A percentile compares a stretch with the other conserved stretches of the same genome.
phyloP scores from a whole-genome alignment of 2,329 filamentous ascomycete species.

The Beauveria rudraprayagi region DNA sequence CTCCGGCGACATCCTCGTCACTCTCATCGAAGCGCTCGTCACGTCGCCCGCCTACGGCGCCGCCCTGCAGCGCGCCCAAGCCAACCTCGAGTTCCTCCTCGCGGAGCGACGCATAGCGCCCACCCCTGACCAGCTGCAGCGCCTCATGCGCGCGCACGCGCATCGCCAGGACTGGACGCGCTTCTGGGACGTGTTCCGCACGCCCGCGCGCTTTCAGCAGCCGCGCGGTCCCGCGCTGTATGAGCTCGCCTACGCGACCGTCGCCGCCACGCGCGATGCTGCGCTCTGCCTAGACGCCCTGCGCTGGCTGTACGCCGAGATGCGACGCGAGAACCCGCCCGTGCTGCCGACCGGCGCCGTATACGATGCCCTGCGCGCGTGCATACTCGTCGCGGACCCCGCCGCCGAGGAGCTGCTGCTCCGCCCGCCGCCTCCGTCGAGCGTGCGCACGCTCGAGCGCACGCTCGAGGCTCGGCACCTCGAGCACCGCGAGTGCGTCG shows the following conservation, averaged over 20 bases:
- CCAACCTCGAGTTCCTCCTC: conserved; percentile 39
- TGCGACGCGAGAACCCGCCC: conserved; percentile 45
- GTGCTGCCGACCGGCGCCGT: conserved; percentile 38
- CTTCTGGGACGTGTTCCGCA: conserved; percentile 55
- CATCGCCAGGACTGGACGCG: conserved; percentile 40
- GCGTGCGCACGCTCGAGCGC: conserved; percentile 13
- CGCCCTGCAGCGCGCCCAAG: conserved; percentile 31
- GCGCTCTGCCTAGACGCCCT: conserved; percentile 38
- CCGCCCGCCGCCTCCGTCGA: conserved; percentile 12
- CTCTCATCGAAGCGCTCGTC: conserved; percentile 35
- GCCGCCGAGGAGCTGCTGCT: conserved; percentile 29
- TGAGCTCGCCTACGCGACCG: conserved; percentile 39
- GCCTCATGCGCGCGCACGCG: conserved; percentile 40
- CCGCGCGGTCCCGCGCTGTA: conserved; percentile 48
- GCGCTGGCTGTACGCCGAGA: conserved; percentile 49
- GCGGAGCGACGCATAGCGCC: conserved; percentile 28
- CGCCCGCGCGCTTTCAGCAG: conserved; percentile 40
- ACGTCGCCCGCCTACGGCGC: conserved; percentile 22
- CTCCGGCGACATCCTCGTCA: conserved; percentile 39
- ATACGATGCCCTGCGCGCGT: conserved; percentile 41
- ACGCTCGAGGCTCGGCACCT: conserved; percentile 17
- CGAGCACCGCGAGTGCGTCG: conserved; percentile 25
- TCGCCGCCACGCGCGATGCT: conserved; percentile 37
- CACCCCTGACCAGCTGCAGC: conserved; percentile 31
- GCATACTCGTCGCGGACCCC: conserved; percentile 48